Evolutionary conservation across 805 yeast genomes (phyloP).

Genomic region (Komagataella mondaviorum): DNA sequence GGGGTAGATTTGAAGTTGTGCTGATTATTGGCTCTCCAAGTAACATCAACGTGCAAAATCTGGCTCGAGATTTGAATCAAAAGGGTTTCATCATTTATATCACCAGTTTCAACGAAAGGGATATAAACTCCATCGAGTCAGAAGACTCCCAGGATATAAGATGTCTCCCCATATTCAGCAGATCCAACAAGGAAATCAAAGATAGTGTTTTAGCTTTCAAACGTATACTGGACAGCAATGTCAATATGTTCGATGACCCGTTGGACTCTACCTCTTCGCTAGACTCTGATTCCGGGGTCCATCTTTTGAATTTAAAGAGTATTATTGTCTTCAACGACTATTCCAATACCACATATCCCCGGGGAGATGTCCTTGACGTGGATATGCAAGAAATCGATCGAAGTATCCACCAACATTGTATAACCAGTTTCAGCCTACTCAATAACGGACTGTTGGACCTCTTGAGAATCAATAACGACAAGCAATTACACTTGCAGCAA

Average conservation of each 20-base stretch:
- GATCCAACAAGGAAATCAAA: conserved; percentile 25
- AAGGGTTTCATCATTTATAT: conserved; percentile 76
- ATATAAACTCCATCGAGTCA: conserved; percentile 33
- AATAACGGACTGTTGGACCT: conserved; percentile 16
- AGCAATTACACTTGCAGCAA: conserved; percentile 10
- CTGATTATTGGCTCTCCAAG: conserved; percentile 65
- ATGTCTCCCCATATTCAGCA: conserved; percentile 42
- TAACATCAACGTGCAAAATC: conserved; percentile 55
- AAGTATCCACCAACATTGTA: conserved; percentile 13
- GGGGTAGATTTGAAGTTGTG: conserved; percentile 66
- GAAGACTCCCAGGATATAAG: conserved; percentile 61
- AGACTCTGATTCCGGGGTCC: conserved; percentile 17
- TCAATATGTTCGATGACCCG: conserved; percentile 46
- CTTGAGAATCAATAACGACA: conserved; percentile 14
- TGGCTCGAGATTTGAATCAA: conserved; percentile 62
- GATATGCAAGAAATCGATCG: conserved; percentile 13
- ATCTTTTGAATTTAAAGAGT: conserved; percentile 43
- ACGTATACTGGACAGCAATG: conserved; percentile 35
- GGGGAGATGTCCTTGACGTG: conserved; percentile 14
- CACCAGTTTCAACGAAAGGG: conserved; percentile 53
- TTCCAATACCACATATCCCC: conserved; percentile 16
- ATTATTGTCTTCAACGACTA: conserved; percentile 57
- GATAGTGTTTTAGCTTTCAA: conserved; percentile 36
- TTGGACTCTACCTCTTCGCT: conserved; percentile 4
- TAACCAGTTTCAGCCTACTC: conserved; percentile 12